Evolutionary conservation across 1,139 yeast genomes (phyloP), one percentile per base, ranked within the genome.

Genomic region (Taphrina communis): DNA sequence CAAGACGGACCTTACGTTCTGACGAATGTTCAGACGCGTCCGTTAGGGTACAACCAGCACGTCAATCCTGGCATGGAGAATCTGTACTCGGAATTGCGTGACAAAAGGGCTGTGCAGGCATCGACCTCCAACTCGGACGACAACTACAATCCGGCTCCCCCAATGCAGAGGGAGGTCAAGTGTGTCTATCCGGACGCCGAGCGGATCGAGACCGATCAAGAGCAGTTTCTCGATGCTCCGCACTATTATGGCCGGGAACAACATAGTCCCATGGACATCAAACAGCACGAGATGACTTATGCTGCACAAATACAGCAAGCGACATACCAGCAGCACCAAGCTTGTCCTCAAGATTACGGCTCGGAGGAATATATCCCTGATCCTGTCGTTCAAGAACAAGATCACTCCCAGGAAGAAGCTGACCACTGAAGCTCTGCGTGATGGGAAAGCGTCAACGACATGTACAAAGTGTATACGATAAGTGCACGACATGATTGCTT

Each of bases 101-200:
- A 19, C 11, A 50, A 8, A 0, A 50, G 53, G n/a, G 12, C 36
- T 21, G 36, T 21, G 8, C 36, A 50, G n/a, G 21, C 36, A 21
- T 11, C 53, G 2, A n/a, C 36, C 21, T 50, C 53, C 36, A 50
- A 35, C 36, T 35, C 53, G n/a, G 53, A 21, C 8, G 53, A 25
- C 4, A 50, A n/a, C 53, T 50, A 50, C 17, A 41, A 53, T 35
- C 58, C 6, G 17, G 58, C 58, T n/a, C 58, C 58, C 11, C 58
- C 21, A 12, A 53, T 53, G 58, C 42, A 53, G 58, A 11, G 58
- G 12, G 58, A 53, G 17, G 21, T 31, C 21, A 53, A 53, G 58
- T n/a, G 42, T 14, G 41, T 8, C 8, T 53, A 53, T 36, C 36
- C 58, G 2, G 35, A 12, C 4, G 17, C 9, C 19, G 42, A 53